phyloP scores from a whole-genome alignment of 768 basidiomycete species.

The Panaeolus cyanescens region DNA sequence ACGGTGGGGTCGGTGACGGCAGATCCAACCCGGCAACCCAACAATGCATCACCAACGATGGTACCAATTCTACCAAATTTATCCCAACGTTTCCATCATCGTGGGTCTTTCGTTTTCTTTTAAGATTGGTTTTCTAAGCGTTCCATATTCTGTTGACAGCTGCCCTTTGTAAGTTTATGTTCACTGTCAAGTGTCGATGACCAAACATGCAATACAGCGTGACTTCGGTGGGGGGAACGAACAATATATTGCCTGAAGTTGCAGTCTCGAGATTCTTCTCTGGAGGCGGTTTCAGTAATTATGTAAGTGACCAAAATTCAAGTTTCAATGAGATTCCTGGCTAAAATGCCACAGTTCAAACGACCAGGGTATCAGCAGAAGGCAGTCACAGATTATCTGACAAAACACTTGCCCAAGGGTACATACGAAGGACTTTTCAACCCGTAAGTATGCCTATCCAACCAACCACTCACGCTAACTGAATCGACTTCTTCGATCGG shows the following conservation, averaged over 20 bases:
- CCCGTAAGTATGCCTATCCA: slow-evolving; percentile 5
- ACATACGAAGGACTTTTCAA: slow-evolving; percentile 19
- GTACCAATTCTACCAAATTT: slow-evolving; percentile 53
- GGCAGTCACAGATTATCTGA: slow-evolving; percentile 14
- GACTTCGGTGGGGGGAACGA: slow-evolving; percentile 69
- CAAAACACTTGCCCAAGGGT: slow-evolving; percentile 12
- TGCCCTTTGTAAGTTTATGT: slow-evolving; percentile 47
- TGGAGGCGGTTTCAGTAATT: slow-evolving; percentile 74
- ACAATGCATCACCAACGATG: slow-evolving; percentile 59
- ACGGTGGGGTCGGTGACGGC: slow-evolving; percentile 66
- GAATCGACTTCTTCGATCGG: background rate
- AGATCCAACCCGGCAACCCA: slow-evolving; percentile 50
- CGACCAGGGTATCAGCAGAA: slow-evolving; percentile 17
- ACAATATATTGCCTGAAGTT: slow-evolving; percentile 49
- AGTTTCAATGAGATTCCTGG: background rate
- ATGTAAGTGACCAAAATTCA: slow-evolving; percentile 35
- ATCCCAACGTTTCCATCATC: slow-evolving; percentile 61
- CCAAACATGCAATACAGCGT: slow-evolving; percentile 40
- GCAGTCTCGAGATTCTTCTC: slow-evolving; percentile 56
- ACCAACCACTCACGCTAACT: background rate
- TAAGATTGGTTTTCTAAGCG: slow-evolving; percentile 10
- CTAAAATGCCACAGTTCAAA: slow-evolving; percentile 10
- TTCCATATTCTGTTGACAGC: slow-evolving; percentile 12
- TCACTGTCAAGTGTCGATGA: background rate
- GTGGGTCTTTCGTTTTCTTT: slow-evolving; percentile 27